These are phyloP conservation scores for Thelephora terrestris DNA, from an alignment of 1,284 basidiomycete genomes.

Conservation along the genomic window DNA sequence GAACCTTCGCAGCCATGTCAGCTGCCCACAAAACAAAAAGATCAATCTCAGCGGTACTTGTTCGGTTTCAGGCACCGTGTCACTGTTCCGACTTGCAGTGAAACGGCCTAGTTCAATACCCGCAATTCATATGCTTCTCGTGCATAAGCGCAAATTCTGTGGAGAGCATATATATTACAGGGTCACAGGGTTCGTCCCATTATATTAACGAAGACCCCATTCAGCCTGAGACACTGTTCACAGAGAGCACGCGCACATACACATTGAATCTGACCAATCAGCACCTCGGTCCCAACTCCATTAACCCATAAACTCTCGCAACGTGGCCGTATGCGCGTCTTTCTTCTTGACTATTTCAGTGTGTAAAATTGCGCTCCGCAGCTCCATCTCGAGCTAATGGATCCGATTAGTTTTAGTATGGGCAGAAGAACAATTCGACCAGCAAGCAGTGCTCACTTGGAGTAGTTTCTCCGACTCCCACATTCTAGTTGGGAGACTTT, in stretches of 20 bases:
- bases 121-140: not conserved
- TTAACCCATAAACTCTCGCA: conserved; percentile 23
- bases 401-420: not conserved
- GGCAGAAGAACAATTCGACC: not conserved
- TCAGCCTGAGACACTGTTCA: not conserved
- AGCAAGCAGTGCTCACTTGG: conserved; percentile 41
- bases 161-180: too few species aligned
- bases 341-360: conserved; percentile 61
- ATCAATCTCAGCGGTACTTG: too few species aligned
- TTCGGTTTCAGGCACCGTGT: too few species aligned
- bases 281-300: not conserved
- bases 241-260: not conserved
- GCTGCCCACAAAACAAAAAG: too few species aligned
- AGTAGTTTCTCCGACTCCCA: conserved; percentile 89
- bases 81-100: too few species aligned
- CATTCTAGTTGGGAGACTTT: conserved; percentile 81
- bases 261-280: not conserved
- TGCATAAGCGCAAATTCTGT: too few species aligned
- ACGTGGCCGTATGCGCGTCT: conserved; percentile 41
- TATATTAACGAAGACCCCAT: not conserved
- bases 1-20: too few species aligned
- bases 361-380: conserved; percentile 57
- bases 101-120: not conserved
- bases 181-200: too few species aligned
- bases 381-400: conserved; percentile 55